phyloP scores from a whole-genome alignment of 768 basidiomycete genomes.

The Phallus indusiatus region DNA sequence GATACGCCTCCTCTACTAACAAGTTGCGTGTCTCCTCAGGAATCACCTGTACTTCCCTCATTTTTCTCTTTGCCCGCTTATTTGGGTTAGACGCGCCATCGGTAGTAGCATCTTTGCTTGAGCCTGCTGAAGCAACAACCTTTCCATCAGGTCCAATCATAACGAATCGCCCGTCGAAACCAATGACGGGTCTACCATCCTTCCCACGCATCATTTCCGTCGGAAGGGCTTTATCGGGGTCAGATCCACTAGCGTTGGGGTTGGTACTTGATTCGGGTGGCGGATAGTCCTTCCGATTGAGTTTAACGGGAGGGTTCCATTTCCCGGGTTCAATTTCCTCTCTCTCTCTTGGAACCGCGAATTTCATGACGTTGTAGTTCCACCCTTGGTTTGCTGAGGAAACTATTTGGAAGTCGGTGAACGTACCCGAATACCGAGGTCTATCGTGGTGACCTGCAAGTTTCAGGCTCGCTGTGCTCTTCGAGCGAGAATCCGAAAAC shows the following conservation, averaged over 20 bases:
- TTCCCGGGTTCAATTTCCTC: slow-evolving; percentile 57
- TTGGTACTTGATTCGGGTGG: slow-evolving; percentile 28
- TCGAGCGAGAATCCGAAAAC: too few species aligned
- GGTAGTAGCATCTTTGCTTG: slow-evolving; percentile 12
- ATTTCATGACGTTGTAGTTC: slow-evolving; percentile 92
- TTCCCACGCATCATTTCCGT: slow-evolving; percentile 67
- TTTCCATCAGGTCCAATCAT: slow-evolving; percentile 72
- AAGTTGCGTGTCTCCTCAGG: slow-evolving; percentile 71
- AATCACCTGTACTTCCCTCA: slow-evolving; percentile 70
- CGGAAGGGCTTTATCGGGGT: slow-evolving; percentile 26
- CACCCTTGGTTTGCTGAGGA: slow-evolving; percentile 75
- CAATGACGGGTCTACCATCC: slow-evolving; percentile 80
- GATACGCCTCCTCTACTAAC: slow-evolving; percentile 77
- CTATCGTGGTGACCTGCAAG: too few species aligned
- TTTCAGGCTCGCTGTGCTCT: too few species aligned
- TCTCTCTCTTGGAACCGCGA: slow-evolving; percentile 49
- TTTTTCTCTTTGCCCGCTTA: slow-evolving; percentile 55
- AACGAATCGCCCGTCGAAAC: slow-evolving; percentile 63
- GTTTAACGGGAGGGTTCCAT: slow-evolving; percentile 70
- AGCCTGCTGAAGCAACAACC: slow-evolving; percentile 40
- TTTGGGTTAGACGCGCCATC: neutral
- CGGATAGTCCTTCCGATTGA: slow-evolving; percentile 78
- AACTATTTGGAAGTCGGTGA: slow-evolving; percentile 68
- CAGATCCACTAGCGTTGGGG: neutral
- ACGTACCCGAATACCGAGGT: slow-evolving; percentile 21